Evolutionary conservation across 306 rosid species (phyloP), one percentile per base, ranked within the genome.

Genomic region (Sphenostylis stenocarpa): DNA sequence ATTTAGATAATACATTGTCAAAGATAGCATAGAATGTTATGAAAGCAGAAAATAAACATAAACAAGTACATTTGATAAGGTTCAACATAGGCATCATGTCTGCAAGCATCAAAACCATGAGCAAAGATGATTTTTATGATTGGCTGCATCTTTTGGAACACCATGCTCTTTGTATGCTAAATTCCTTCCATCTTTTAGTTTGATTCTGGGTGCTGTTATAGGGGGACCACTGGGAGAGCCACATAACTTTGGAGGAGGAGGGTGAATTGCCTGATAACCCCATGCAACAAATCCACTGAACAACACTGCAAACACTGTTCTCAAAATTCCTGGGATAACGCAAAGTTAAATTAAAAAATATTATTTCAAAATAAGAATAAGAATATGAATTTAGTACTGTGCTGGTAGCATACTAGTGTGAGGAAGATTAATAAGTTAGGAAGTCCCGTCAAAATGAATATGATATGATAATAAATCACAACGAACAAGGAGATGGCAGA

Each of bases 161-260:
- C 97, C 97, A 36, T 88, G 84, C 85, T 90, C 97, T 64, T 87
- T 82, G 84, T 89, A 92, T 19, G 99, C 96, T 82, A 92, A 85
- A 87, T 88, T 85, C 66, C 99, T 88, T 67, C 97, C 97, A 84
- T 95, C 97, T 69, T 89, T 87, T 47, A 95, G 90, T 79, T 90
- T 89, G 78, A 89, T 84, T 82, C 96, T 87, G 9, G 88, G 72
- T 45, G 91, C 91, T 48, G 97, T 95, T 65, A 91, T 53, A 34
- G 88, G 87, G 5, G 87, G 93, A 6, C 97, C 99, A 72, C 71
- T 85, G 4, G 89, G 72, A 75, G 94, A 82, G 53, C 97, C 97
- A 76, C 97, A 92, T 77, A 73, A 82, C 78, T 89, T 92, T 6
- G 90, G 77, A 19, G 91, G 87, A 81, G 92, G 94, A 84, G 96